Base-by-base conservation (phyloP, 1,139 yeast species). In the Pichia sp. region DNA sequence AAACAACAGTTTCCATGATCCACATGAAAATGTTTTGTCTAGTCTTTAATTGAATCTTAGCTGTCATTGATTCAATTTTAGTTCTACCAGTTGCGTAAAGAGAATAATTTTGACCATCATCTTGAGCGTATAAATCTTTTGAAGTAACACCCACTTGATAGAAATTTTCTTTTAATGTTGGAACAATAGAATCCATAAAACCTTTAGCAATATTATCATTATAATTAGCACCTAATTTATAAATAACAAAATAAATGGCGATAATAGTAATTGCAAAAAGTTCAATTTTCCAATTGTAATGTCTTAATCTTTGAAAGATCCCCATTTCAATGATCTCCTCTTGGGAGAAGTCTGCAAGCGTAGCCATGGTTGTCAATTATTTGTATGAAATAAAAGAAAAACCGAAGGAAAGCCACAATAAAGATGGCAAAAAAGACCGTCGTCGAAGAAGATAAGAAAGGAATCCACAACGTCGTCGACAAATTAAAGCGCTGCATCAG, bases 31-130 rank as follows among this genome's bases (percentile, higher is more conserved):
- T 54, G 63, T 89, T 91, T 62, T 87, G 89, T 66, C 98, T 82
- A 48, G 95, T 79, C 50, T 76, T 69, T 62, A 88, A 71, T 46
- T 71, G 74, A 59, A 88, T 69, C 50, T 72, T 76, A 42, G 82
- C 70, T 44, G 74, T 65, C 45, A 87, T 67, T 48, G 75, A 72
- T 49, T 77, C 78, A 50, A 91, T 73, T 61, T 85, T 82, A 49
- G 76, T 68, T 61, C 98, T 79, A 49, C 98, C 98, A 43, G 95
- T 74, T 34, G 96, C 95, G 61, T 86, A 91, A 36, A 87, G 70
- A 15, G 91, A 69, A 62, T 65, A 88, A 46, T 76, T 71, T 56
- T 85, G 83, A 35, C 83, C 69, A 41, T 81, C 77, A 60, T 87
- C 96, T 58, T 78, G 74, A 50, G 80, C 68, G 54, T 70, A 72